These are phyloP conservation scores for Rhexocercosporidium sp. DNA, from an alignment of 2,329 filamentous ascomycete species.

Conservation along the genomic window DNA sequence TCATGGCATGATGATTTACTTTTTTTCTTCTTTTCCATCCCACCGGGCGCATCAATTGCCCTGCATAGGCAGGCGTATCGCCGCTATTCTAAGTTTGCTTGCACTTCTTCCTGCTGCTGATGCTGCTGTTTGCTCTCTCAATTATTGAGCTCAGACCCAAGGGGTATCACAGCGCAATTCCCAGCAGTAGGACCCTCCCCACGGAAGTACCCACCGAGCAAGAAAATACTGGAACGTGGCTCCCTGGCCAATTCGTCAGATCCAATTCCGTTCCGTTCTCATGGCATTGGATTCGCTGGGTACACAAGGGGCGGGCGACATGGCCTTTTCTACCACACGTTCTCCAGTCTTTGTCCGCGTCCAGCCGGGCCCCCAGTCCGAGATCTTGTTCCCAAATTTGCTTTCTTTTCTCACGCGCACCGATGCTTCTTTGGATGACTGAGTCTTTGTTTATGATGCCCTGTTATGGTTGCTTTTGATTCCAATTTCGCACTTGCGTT, in stretches of 20 bases:
- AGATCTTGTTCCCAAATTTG: not conserved
- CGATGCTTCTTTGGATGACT: not conserved
- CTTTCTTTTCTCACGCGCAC: not conserved
- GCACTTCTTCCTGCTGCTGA: not conserved
- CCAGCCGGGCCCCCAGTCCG: not conserved
- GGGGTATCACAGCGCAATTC: conserved; percentile 14
- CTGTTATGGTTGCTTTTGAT: not conserved
- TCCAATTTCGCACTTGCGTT: not conserved
- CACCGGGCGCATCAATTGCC: not conserved
- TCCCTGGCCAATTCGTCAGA: conserved; percentile 30
- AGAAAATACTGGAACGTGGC: conserved; percentile 26
- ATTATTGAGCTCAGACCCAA: conserved; percentile 18
- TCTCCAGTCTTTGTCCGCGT: not conserved
- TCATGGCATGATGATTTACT: not conserved
- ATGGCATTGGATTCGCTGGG: conserved; percentile 31
- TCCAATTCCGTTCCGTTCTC: conserved; percentile 30
- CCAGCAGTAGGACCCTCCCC: not conserved
- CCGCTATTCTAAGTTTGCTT: too few species aligned
- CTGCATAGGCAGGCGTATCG: too few species aligned
- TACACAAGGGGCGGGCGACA: conserved; percentile 14
- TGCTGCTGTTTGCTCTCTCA: not conserved
- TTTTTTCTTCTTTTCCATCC: not conserved
- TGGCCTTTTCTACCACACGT: not conserved
- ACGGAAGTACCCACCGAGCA: conserved; percentile 12
- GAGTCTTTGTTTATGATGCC: not conserved